Evolutionary conservation across 768 basidiomycete species (phyloP), one percentile per base, ranked within the genome.

Genomic region (Naganishia randhawae): DNA sequence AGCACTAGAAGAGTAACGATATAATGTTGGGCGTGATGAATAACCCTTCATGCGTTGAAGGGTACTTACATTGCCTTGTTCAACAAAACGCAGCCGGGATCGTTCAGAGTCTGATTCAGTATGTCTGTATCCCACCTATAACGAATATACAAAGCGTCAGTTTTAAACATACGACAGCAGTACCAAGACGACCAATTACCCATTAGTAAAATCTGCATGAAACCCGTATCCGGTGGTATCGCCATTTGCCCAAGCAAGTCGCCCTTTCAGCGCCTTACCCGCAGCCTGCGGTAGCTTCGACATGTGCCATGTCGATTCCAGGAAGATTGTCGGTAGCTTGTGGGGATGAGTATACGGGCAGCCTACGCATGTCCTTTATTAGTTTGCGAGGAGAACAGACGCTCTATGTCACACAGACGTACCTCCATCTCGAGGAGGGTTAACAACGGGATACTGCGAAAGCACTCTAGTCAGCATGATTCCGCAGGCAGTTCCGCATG

Each of bases 211-310:
- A 50, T 76, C 74, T 35, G 69, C 77, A 64, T 78, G 78, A 72
- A 85, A 84, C 72, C 86, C 86, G 73, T 85, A 86, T 13, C 86
- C 86, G 35, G 86, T 87, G 14, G 84, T 83, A 74, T 89, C 87
- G 39, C 87, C 87, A 69, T 85, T 80, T 19, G 86, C 82, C 76
- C 76, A 77, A 31, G 71, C 71, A 3, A 75, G 64, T 57, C 76
- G 71, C 3, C 77, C 77, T 37, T 69, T 65, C 16, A 75, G 14
- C 17, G 32, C 50, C n/a, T 62, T 67, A 53, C 50, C 67, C 64
- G 1, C 72, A 71, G 51, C 75, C 11, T 29, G 11, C 29, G 50
- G 31, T 71, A 29, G 45, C 67, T n/a, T 27, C 39, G 65, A 66
- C 27, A 69, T 71, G 35, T 66, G 35, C 71, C 68, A 76, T 19